Conservation (phyloP, 2,329 filamentous ascomycete species). For the Penicillium sp. region DNA sequence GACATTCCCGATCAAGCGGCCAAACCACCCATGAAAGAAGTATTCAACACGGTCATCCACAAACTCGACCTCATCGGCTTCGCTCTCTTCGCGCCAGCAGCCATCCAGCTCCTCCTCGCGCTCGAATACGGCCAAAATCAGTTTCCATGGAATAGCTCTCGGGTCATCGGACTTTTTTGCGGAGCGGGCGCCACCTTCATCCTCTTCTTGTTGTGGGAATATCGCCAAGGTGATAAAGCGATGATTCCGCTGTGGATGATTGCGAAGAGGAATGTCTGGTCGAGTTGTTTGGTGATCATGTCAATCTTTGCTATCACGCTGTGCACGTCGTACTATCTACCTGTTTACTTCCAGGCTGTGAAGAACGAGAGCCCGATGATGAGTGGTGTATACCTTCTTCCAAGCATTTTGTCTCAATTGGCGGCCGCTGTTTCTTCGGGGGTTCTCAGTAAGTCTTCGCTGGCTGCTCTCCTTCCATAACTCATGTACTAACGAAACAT, state of each 20-base stretch:
- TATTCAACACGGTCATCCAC: constrained; percentile 7
- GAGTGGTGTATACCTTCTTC: constrained; percentile 30
- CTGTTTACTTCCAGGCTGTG: constrained; percentile 52
- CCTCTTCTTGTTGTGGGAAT: constrained; percentile 44
- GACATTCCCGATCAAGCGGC: constrained; percentile 18
- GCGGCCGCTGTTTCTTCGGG: constrained; percentile 37
- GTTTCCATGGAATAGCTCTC: constrained; percentile 39
- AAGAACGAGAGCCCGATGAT: constrained; percentile 28
- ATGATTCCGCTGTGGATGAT: constrained; percentile 44
- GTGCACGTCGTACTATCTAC: constrained; percentile 15
- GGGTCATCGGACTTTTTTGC: constrained; percentile 51
- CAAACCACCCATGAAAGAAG: constrained; percentile 16
- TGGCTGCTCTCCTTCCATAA: neutral
- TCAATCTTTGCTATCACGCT: constrained; percentile 12
- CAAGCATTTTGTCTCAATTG: constrained; percentile 35
- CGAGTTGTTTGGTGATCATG: constrained; percentile 17
- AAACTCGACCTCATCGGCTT: constrained; percentile 27
- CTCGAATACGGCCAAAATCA: constrained; percentile 49
- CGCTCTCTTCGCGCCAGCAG: constrained; percentile 30
- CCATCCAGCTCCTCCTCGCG: constrained; percentile 48
- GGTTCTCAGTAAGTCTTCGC: constrained; percentile 26
- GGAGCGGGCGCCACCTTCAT: constrained; percentile 42
- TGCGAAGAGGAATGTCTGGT: constrained; percentile 38
- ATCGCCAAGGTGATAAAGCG: constrained; percentile 44
- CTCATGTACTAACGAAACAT: neutral